phyloP scores from a whole-genome alignment of 2,329 filamentous ascomycete genomes.

The Cyanodermella asteris region DNA sequence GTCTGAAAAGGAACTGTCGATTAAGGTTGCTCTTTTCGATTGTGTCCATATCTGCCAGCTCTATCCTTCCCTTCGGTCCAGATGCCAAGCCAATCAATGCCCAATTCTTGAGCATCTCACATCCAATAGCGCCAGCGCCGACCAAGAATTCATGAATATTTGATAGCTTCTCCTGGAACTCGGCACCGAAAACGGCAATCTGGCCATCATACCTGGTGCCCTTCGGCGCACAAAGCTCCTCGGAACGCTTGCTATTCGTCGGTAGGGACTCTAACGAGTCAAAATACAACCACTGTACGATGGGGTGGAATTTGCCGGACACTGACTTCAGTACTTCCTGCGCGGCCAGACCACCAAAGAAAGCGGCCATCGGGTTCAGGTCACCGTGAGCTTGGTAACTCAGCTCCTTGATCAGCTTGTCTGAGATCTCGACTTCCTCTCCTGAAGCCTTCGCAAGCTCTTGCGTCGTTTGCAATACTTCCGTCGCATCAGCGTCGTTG shows the following conservation, averaged over 20 bases:
- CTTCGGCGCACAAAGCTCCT: conserved; percentile 69
- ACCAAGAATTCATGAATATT: conserved; percentile 88
- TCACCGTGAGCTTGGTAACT: conserved; percentile 89
- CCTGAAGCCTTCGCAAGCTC: conserved; percentile 43
- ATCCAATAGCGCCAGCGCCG: conserved; percentile 89
- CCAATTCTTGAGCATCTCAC: conserved; percentile 99
- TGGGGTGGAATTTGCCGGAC: conserved; percentile 92
- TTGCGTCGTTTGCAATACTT: conserved; percentile 55
- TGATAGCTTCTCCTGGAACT: conserved; percentile 82
- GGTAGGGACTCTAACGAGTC: conserved; percentile 94
- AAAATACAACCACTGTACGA: conserved; percentile 90
- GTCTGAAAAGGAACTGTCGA: conserved; percentile 84
- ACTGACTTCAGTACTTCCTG: conserved; percentile 94
- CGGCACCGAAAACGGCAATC: conserved; percentile 82
- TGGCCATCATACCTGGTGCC: conserved; percentile 87
- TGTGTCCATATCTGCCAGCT: conserved; percentile 90
- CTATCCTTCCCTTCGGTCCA: conserved; percentile 73
- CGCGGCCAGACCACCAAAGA: conserved; percentile 82
- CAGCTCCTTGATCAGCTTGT: conserved; percentile 80
- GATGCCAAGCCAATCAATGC: conserved; percentile 91
- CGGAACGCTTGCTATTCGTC: conserved; percentile 47
- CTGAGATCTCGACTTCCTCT: conserved; percentile 64
- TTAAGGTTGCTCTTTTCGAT: conserved; percentile 99
- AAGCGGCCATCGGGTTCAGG: conserved; percentile 74
- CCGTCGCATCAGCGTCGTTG: conserved; percentile 60